Evolutionary conservation across 1,284 basidiomycete species (phyloP), one percentile per base, ranked within the genome.

Genomic region (Ganoderma lucidum): DNA sequence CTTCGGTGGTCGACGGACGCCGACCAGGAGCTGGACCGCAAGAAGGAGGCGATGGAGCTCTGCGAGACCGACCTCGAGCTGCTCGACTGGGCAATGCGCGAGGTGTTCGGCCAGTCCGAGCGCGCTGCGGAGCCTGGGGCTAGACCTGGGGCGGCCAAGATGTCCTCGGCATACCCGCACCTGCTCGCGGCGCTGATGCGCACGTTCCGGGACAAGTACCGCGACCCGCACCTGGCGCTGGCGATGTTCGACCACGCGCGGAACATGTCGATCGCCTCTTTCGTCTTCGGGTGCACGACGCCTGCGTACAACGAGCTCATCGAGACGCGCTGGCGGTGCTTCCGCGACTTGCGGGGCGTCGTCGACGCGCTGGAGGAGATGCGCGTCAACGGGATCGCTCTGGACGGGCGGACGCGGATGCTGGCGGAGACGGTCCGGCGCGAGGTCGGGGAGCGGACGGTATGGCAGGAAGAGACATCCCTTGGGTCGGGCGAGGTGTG

Each of bases 251-350:
- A 92, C 65, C 86, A 95, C 77, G 93, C 94, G 0, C 87, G 89
- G 60, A 86, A 86, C 44, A 86, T 90, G 5, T 94, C 93, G 3
- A 86, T 92, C 62, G 84, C 90, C 6, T 94, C 93, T 3, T 96
- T 93, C 78, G 91, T 96, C 35, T 92, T 93, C 75, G 95, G 95
- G 3, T 97, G 96, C 79, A 92, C 93, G 6, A 93, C 94, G 0
- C 85, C 85, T 3, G 93, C 90, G 0, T 97, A 96, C 81, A 96
- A 96, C 79, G 93, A 96, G 80, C 85, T 96, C 41, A 87, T 97
- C 53, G 83, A 87, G 73, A 93, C 92, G 14, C 88, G 88, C 37
- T 97, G 96, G 95, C 81, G 82, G n/a, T 88, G 85, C 69, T 96
- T 96, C 84, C 87, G 87, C 19, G 94, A 97, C 80, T 80, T 96